Evolutionary conservation across 441 rosid species (phyloP).

Genomic region (Rhodomyrtus psidioides): DNA sequence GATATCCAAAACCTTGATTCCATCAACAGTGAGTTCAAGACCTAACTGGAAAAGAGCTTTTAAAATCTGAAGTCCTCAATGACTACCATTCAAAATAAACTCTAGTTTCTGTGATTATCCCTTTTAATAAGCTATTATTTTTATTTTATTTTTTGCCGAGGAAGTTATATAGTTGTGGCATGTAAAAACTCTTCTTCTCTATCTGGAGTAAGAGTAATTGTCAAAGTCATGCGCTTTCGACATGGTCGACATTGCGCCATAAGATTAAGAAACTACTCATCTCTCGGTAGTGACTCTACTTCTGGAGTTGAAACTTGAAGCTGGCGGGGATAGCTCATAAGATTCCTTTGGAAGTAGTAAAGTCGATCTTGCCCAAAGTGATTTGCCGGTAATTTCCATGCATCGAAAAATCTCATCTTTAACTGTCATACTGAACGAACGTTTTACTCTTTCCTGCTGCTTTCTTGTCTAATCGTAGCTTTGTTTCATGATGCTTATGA

Average conservation of each 20-base stretch:
- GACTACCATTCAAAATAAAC: not conserved
- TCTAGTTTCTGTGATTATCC: not conserved
- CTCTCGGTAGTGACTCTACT: not conserved
- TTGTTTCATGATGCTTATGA: too few relatives aligned
- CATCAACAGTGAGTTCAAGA: not conserved
- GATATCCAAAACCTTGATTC: not conserved
- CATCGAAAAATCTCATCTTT: not conserved
- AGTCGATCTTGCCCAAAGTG: not conserved
- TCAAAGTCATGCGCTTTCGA: not conserved
- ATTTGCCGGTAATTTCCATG: not conserved
- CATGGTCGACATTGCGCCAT: not conserved
- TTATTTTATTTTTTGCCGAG: not conserved
- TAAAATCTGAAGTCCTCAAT: not conserved
- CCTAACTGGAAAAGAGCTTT: not conserved
- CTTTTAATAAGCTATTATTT: not conserved
- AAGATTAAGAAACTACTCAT: not conserved
- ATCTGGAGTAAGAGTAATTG: not conserved
- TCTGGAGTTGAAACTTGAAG: not conserved
- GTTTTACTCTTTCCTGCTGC: not conserved
- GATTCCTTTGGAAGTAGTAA: not conserved
- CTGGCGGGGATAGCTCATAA: not conserved
- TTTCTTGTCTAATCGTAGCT: not conserved
- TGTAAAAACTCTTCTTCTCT: not conserved
- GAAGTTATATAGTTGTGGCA: not conserved
- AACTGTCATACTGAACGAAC: not conserved